Base-by-base conservation (phyloP, 1,284 basidiomycete genomes). In the Schizophyllum commune region DNA sequence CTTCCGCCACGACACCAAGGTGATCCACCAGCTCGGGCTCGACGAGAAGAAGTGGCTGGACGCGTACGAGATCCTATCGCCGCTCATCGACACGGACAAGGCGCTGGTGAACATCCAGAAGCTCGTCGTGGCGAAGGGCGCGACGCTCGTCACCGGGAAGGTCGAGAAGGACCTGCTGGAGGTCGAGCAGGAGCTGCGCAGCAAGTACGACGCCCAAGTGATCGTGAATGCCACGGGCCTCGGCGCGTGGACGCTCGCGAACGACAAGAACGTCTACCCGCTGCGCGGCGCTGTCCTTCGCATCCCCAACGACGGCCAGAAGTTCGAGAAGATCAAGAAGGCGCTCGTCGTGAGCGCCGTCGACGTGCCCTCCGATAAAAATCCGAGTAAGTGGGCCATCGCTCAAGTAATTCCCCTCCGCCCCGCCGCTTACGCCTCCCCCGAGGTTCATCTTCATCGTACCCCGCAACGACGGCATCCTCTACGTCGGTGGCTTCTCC, bases 251-350 rank as follows among this genome's bases (percentile, higher is more conserved):
- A 69, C 73, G 59, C 66, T 72, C 55, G 74, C 74, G 1, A 69
- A 65, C 8, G 74, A 76, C 63, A 56, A 67, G 27, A 69, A 67
- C 11, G 70, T 72, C 21, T 74, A 73, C 63, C 74, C 74, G 5
- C 68, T 77, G 32, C 72, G 75, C 17, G 75, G 75, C n/a, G 74
- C 71, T 1, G 67, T 77, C 47, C 69, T 76, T 52, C 72, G 74
- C 15, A 71, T 76, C 21, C 66, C 73, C 61, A 77, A 77, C 65
- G 74, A 77, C 60, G 74, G 74, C 8, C 67, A 63, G 22, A 68
- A 68, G 57, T 76, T 75, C 62, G 73, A 73, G 19, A 72, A 70
- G 55, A 69, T 76, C 52, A 69, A 67, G n/a, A 68, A 72, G 56
- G 73, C 72, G 5, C 64, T 74, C 61, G 65, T 67, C 59, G 68